A percentile compares a stretch with the other conserved stretches of the same genome.
Evolutionary conservation across 1,284 basidiomycete species (phyloP).

Genomic region (Ustilago bromivora): DNA sequence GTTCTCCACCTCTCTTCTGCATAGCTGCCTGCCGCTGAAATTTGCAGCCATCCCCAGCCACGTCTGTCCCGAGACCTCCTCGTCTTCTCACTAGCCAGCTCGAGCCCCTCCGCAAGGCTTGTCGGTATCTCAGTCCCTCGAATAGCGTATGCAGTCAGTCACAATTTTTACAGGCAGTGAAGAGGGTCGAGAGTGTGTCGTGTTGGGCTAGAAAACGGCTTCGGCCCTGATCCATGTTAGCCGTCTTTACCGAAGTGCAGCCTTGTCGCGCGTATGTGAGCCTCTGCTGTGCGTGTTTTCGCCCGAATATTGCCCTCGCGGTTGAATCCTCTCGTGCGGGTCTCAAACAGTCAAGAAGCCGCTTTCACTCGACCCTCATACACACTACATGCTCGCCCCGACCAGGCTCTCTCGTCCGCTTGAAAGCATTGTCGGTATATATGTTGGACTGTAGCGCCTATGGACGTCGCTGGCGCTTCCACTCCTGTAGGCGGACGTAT

Average conservation of each 20-base stretch:
- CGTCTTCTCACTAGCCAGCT: background rate
- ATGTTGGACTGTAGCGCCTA: background rate
- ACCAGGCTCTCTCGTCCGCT: background rate
- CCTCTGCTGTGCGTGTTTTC: background rate
- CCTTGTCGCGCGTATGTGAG: conserved; percentile 24
- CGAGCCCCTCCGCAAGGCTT: background rate
- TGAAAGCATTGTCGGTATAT: background rate
- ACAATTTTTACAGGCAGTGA: background rate
- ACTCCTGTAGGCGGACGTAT: too few species aligned
- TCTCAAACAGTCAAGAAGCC: background rate
- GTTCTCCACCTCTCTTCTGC: background rate
- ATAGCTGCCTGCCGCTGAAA: background rate
- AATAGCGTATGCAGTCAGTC: too few species aligned
- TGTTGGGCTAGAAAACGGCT: conserved; percentile 7
- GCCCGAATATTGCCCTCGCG: conserved; percentile 11
- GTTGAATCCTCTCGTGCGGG: conserved; percentile 16
- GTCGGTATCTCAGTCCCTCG: too few species aligned
- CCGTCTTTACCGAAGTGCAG: conserved; percentile 31
- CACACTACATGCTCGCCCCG: background rate
- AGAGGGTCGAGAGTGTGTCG: too few species aligned
- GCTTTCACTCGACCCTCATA: background rate
- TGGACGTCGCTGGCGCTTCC: background rate
- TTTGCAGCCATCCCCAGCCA: background rate
- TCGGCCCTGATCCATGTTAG: background rate
- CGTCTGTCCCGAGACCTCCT: background rate